A percentile compares a stretch with the other conserved stretches of the same genome.
These are phyloP conservation scores for Huntiella abstrusa DNA, from an alignment of 2,329 filamentous ascomycete genomes.

Conservation along the genomic window DNA sequence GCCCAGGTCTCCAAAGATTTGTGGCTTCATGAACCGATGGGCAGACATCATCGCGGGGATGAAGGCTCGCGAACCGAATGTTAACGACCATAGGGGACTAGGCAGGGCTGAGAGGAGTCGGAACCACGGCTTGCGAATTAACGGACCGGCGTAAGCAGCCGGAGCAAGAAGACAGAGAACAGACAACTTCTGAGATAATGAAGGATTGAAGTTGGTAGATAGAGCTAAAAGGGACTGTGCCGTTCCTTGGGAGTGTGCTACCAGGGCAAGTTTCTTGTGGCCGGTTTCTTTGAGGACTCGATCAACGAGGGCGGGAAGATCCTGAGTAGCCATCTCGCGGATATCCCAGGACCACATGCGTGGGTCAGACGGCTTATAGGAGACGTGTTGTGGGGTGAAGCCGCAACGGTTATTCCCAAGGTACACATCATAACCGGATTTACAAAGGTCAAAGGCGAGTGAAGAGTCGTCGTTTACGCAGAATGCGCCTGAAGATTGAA, in stretches of 20 bases:
- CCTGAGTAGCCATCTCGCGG: conserved; percentile 77
- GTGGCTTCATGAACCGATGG: conserved; percentile 45
- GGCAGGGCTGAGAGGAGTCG: conserved; percentile 50
- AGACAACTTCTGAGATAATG: conserved; percentile 62
- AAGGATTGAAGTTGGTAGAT: conserved; percentile 75
- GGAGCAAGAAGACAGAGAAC: conserved; percentile 86
- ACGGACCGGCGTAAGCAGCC: conserved; percentile 70
- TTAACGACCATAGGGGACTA: conserved; percentile 53
- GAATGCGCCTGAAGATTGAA: conserved; percentile 77
- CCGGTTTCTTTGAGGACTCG: conserved; percentile 59
- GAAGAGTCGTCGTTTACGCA: conserved; percentile 81
- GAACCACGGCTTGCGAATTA: conserved; percentile 77
- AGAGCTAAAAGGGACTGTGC: conserved; percentile 75
- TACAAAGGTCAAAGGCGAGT: conserved; percentile 79
- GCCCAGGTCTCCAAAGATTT: conserved; percentile 60
- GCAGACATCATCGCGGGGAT: conserved; percentile 87
- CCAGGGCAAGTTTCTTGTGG: conserved; percentile 40
- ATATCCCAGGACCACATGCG: conserved; percentile 98
- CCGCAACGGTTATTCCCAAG: conserved; percentile 86
- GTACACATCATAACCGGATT: conserved; percentile 89
- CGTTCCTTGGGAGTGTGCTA: conserved; percentile 82
- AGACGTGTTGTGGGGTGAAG: conserved; percentile 55
- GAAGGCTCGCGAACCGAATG: conserved; percentile 86
- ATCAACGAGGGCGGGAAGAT: conserved; percentile 63
- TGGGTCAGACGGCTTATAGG: conserved; percentile 55